These are phyloP conservation scores for Mucor velutinosus DNA, from an alignment of 371 early-diverging fungal genomes.

Conservation along the genomic window DNA sequence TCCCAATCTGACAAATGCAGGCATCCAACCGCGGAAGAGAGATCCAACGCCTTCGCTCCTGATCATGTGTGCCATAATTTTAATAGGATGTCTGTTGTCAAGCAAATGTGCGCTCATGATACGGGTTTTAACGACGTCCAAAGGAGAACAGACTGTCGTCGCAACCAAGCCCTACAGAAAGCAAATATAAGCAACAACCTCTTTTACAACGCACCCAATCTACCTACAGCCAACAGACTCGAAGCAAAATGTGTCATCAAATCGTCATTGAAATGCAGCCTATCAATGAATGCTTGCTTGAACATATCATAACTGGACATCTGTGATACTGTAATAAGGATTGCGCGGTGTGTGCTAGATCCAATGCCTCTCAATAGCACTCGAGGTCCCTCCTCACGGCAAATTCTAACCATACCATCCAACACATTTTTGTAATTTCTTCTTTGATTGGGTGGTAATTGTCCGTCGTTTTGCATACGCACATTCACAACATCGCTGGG, in stretches of 20 bases:
- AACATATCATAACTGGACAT: slow-evolving; percentile 67
- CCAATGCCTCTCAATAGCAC: slow-evolving; percentile 65
- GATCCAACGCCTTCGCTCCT: slow-evolving; percentile 76
- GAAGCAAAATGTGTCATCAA: slow-evolving; percentile 65
- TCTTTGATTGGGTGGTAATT: slow-evolving; percentile 58
- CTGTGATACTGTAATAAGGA: slow-evolving; percentile 71
- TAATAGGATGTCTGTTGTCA: slow-evolving; percentile 29
- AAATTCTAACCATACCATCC: slow-evolving; percentile 66
- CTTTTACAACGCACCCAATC: neutral
- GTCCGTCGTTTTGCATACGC: slow-evolving; percentile 76
- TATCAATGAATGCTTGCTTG: slow-evolving; percentile 56
- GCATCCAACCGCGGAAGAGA: slow-evolving; percentile 89
- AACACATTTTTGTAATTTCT: slow-evolving; percentile 70
- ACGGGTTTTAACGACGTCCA: slow-evolving; percentile 77
- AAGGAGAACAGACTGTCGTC: slow-evolving; percentile 67
- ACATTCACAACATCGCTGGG: slow-evolving; percentile 80
- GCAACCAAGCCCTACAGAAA: slow-evolving; percentile 60
- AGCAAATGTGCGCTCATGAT: slow-evolving; percentile 59
- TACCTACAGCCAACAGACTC: slow-evolving; percentile 61
- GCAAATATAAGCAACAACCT: neutral
- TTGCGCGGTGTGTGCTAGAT: slow-evolving; percentile 66
- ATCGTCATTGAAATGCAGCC: slow-evolving; percentile 54
- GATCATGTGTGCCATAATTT: slow-evolving; percentile 63
- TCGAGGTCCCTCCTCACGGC: slow-evolving; percentile 57
- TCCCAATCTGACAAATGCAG: slow-evolving; percentile 78